Conservation (phyloP, 495 filamentous ascomycete genomes). For the Aspergillus biplanus region DNA sequence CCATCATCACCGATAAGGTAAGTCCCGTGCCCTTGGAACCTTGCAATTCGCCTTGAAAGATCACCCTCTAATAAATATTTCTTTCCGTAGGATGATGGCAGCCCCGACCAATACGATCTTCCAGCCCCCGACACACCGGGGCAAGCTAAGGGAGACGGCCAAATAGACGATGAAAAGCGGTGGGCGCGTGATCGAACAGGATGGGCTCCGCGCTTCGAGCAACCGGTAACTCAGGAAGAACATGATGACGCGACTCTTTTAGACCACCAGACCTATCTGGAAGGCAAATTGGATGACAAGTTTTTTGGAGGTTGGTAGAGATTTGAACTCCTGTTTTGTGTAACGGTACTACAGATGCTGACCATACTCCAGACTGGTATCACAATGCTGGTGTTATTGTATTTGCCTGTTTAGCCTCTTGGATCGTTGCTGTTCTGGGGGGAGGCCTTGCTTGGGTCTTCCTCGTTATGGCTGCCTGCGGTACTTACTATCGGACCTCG, state of each 20-base stretch:
- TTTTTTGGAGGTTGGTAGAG: slow-evolving; percentile 78
- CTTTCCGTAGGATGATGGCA: slow-evolving; percentile 60
- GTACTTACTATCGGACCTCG: slow-evolving; percentile 96
- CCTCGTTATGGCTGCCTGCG: slow-evolving; percentile 86
- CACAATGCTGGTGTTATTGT: slow-evolving; percentile 91
- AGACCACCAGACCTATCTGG: slow-evolving; percentile 87
- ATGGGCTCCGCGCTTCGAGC: slow-evolving; percentile 86
- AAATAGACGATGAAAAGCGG: slow-evolving; percentile 60
- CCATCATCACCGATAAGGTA: slow-evolving; percentile 74
- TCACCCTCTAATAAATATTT: slow-evolving; percentile 4
- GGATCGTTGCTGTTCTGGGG: slow-evolving; percentile 85
- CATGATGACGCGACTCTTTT: slow-evolving; percentile 69
- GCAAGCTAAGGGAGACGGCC: slow-evolving; percentile 49
- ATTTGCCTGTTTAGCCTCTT: slow-evolving; percentile 89
- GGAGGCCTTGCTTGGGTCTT: slow-evolving; percentile 94
- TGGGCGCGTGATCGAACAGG: slow-evolving; percentile 75
- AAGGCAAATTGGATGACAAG: slow-evolving; percentile 81
- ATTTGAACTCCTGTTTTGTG: neutral
- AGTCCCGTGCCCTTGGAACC: slow-evolving; percentile 18
- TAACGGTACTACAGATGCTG: slow-evolving; percentile 6
- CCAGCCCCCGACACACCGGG: slow-evolving; percentile 55
- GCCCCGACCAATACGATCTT: slow-evolving; percentile 74
- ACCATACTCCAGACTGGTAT: slow-evolving; percentile 77
- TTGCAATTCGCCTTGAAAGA: neutral
- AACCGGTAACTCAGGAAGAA: slow-evolving; percentile 51